These are phyloP conservation scores for Colletotrichum sp. DNA, from an alignment of 2,329 filamentous ascomycete genomes.

Conservation along the genomic window DNA sequence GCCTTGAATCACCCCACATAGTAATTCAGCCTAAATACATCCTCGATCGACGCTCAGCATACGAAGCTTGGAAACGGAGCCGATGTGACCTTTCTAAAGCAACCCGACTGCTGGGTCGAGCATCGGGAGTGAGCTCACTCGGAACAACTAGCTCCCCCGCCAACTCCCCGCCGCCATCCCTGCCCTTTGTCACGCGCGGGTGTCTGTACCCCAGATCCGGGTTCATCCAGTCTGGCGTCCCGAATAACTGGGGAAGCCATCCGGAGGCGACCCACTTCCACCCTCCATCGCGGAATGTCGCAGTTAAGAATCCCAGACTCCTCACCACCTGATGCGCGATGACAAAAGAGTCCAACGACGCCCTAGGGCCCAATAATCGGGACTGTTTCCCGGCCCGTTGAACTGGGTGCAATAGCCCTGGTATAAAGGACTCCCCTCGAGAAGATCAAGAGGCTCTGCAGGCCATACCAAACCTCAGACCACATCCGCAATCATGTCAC, in stretches of 20 bases:
- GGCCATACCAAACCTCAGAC: not conserved
- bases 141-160: not conserved
- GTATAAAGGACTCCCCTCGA: conserved; percentile 4
- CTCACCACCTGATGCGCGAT: not conserved
- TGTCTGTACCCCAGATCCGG: not conserved
- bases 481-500: not conserved
- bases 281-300: conserved; percentile 13
- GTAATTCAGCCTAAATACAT: not conserved
- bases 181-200: not conserved
- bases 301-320: not conserved
- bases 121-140: not conserved
- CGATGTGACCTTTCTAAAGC: not conserved
- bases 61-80: not conserved
- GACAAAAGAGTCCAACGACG: not conserved
- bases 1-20: not conserved
- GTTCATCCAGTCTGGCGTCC: not conserved
- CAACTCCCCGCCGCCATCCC: not conserved
- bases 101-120: not conserved
- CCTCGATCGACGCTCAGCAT: not conserved
- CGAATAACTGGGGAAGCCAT: not conserved
- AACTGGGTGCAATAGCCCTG: not conserved
- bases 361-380: not conserved
- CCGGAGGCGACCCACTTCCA: not conserved
- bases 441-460: not conserved
- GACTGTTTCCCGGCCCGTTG: not conserved